Conservation (phyloP, 192 early-diverging fungal species). For the Entomortierella parvispora region DNA sequence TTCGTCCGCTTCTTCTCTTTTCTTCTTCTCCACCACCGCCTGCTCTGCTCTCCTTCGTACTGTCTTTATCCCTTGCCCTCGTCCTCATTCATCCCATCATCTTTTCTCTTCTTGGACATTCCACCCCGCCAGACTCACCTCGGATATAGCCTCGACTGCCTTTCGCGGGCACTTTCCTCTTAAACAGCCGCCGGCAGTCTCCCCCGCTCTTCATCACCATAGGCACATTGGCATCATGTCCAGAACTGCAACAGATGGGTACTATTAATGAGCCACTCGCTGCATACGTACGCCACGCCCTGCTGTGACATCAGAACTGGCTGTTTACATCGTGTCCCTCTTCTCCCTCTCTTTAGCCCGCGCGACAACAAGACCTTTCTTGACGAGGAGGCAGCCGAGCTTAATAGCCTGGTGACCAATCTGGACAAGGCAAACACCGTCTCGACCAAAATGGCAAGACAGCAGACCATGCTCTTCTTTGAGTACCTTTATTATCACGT, state of each 20-base stretch:
- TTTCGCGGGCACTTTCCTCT: neutral
- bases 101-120: neutral
- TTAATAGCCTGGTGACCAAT: constrained; percentile 39
- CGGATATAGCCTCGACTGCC: neutral
- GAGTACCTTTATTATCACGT: neutral
- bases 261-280: no score
- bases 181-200: no score
- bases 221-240: neutral
- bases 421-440: constrained; percentile 53
- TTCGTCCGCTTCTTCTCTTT: no score
- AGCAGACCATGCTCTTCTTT: no score
- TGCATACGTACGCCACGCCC: no score
- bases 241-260: neutral
- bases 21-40: no score
- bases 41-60: no score
- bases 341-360: neutral
- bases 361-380: constrained; percentile 48
- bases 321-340: no score
- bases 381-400: constrained; percentile 55
- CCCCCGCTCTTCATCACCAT: neutral
- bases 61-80: no score
- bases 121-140: neutral
- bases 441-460: constrained; percentile 51
- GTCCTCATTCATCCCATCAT: no score
- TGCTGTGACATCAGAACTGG: no score